Percentiles rank a stretch among this genome's conserved stretches.
Conservation (phyloP, 1,139 yeast genomes). For the Nematodospora anomalae region DNA sequence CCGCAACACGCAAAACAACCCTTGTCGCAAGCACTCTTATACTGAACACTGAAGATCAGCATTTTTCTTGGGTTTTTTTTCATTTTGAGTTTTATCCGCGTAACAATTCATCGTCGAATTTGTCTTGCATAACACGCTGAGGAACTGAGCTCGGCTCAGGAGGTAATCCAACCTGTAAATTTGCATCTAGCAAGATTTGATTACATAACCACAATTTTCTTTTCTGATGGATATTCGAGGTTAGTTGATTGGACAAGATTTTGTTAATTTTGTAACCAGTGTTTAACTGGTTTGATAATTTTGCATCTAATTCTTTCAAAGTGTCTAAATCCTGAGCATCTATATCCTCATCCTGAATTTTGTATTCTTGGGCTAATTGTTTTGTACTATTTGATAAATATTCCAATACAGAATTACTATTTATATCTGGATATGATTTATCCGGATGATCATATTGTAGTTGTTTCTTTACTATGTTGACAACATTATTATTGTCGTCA, state of each 20-base stretch:
- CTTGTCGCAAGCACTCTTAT: no score
- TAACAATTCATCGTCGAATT: constrained; percentile 31
- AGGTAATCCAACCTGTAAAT: constrained; percentile 41
- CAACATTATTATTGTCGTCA: constrained; percentile 12
- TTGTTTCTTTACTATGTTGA: constrained; percentile 15
- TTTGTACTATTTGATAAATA: constrained; percentile 9
- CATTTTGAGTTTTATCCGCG: constrained; percentile 9
- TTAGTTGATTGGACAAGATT: constrained; percentile 44
- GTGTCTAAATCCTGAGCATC: constrained; percentile 21
- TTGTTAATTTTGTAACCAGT: constrained; percentile 54
- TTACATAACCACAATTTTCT: constrained; percentile 55
- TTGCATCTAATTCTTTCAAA: constrained; percentile 22
- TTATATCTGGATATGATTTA: constrained; percentile 5
- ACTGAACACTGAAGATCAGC: no score
- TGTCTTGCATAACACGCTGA: constrained; percentile 29
- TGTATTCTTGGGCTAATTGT: constrained; percentile 8
- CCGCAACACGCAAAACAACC: no score
- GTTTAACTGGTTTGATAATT: constrained; percentile 21
- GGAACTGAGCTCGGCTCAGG: constrained; percentile 19
- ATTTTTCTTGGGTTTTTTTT: no score
- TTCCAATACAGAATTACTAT: constrained; percentile 10
- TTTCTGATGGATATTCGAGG: constrained; percentile 34
- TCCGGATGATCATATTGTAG: constrained; percentile 13
- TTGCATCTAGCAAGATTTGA: constrained; percentile 57
- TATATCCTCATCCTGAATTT: constrained; percentile 9